phyloP scores from a whole-genome alignment of 306 rosid genomes.

The Gillenia trifoliata region DNA sequence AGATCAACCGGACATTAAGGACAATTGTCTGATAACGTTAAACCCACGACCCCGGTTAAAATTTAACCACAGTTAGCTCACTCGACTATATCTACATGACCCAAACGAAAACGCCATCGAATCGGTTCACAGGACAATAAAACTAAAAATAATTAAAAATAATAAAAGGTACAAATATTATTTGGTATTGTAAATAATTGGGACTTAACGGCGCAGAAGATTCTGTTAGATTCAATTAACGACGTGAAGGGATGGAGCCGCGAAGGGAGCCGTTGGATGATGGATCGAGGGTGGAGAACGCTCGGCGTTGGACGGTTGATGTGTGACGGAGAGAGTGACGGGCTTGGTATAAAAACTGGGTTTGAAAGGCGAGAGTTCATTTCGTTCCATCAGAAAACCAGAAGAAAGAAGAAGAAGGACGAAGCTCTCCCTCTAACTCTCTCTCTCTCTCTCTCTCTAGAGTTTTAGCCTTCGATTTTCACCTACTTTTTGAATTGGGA shows the following conservation, averaged over 20 bases:
- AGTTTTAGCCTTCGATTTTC: constrained; percentile 22
- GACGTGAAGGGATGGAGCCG: constrained; percentile 12
- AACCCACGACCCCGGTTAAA: constrained; percentile 19
- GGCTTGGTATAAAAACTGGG: constrained; percentile 38
- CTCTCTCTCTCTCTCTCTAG: constrained; percentile 15
- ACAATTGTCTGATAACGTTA: not conserved
- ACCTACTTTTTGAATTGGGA: constrained; percentile 9
- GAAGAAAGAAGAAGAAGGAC: constrained; percentile 9
- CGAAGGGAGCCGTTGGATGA: constrained; percentile 35
- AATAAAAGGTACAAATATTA: not conserved
- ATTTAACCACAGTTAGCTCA: constrained; percentile 30
- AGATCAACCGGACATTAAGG: not conserved
- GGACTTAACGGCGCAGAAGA: constrained; percentile 29
- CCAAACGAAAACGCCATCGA: not conserved
- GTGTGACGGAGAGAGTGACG: constrained; percentile 40
- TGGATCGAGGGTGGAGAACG: constrained; percentile 34
- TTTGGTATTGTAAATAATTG: not conserved
- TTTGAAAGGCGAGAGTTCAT: constrained; percentile 42
- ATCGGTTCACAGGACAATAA: constrained; percentile 26
- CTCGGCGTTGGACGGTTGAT: constrained; percentile 34
- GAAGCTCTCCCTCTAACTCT: constrained; percentile 12
- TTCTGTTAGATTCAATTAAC: constrained; percentile 34
- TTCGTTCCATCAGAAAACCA: constrained; percentile 41
- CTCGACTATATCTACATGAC: not conserved
- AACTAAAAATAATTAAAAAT: not conserved